Conservation (phyloP, 306 rosid genomes). For the Trifolium repens region DNA sequence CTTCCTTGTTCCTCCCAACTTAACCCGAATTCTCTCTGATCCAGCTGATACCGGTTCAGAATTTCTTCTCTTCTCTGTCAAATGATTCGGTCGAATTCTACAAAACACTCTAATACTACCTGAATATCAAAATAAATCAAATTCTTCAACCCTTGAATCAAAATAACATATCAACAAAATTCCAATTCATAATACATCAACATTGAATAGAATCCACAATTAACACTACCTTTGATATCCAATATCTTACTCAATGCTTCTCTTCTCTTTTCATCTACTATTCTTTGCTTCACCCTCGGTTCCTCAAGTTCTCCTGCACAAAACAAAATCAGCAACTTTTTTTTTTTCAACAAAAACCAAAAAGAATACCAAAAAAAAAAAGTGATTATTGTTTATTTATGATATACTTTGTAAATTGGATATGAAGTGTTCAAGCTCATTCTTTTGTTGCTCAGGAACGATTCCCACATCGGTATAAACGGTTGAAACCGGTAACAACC, state of each 20-base stretch:
- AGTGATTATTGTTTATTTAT: slow-evolving; percentile 9
- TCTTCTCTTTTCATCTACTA: slow-evolving; percentile 60
- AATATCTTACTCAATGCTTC: slow-evolving; percentile 84
- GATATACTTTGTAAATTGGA: slow-evolving; percentile 69
- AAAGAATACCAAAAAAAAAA: background rate
- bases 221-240: slow-evolving; percentile 77
- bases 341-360: slow-evolving; percentile 16
- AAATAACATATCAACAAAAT: slow-evolving; percentile 6
- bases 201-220: background rate
- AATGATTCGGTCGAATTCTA: slow-evolving; percentile 73
- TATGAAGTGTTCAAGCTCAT: slow-evolving; percentile 59
- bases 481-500: slow-evolving; percentile 52
- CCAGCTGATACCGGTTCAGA: slow-evolving; percentile 60
- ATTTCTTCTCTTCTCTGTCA: slow-evolving; percentile 51
- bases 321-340: slow-evolving; percentile 23
- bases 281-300: slow-evolving; percentile 61
- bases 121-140: slow-evolving; percentile 49
- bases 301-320: slow-evolving; percentile 71
- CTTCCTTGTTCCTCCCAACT: slow-evolving; percentile 65
- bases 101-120: slow-evolving; percentile 89
- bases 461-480: slow-evolving; percentile 75
- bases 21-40: slow-evolving; percentile 70
- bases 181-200: background rate
- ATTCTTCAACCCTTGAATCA: slow-evolving; percentile 19
- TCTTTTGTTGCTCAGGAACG: slow-evolving; percentile 75